Conservation (phyloP, 1,139 yeast species). For the Blastobotrys persicus region DNA sequence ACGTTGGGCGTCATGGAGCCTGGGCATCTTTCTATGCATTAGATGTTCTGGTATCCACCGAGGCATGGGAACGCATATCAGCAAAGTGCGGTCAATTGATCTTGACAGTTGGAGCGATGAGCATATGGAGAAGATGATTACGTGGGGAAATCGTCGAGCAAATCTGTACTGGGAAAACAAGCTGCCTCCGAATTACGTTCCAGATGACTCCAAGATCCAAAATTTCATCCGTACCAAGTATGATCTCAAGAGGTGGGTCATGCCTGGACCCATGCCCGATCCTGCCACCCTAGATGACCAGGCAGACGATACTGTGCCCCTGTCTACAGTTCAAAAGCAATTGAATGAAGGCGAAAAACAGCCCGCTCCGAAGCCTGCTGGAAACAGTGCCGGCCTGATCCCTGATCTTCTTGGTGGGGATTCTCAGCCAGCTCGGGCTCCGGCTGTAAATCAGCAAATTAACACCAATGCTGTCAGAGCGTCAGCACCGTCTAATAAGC, state of each 20-base stretch:
- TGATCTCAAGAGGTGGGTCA: constrained; percentile 83
- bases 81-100: constrained; percentile 64
- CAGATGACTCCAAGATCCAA: constrained; percentile 82
- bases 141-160: constrained; percentile 83
- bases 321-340: constrained; percentile 29
- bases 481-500: background rate
- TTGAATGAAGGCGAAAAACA: constrained; percentile 12
- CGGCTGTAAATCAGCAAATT: constrained; percentile 1
- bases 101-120: constrained; percentile 96
- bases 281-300: constrained; percentile 45
- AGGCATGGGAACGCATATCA: constrained; percentile 90
- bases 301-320: constrained; percentile 23
- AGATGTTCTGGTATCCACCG: constrained; percentile 91
- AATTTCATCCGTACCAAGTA: constrained; percentile 90
- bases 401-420: constrained; percentile 22
- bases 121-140: constrained; percentile 76
- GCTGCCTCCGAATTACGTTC: constrained; percentile 67
- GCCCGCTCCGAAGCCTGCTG: constrained; percentile 19
- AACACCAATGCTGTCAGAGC: constrained; percentile 1
- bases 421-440: constrained; percentile 7
- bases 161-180: constrained; percentile 79
- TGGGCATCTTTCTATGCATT: constrained; percentile 90
- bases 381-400: constrained; percentile 19
- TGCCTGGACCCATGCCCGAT: constrained; percentile 52
- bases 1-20: constrained; percentile 96